phyloP scores from a whole-genome alignment of 2,329 filamentous ascomycete genomes.

The Fusarium xyrophilum region DNA sequence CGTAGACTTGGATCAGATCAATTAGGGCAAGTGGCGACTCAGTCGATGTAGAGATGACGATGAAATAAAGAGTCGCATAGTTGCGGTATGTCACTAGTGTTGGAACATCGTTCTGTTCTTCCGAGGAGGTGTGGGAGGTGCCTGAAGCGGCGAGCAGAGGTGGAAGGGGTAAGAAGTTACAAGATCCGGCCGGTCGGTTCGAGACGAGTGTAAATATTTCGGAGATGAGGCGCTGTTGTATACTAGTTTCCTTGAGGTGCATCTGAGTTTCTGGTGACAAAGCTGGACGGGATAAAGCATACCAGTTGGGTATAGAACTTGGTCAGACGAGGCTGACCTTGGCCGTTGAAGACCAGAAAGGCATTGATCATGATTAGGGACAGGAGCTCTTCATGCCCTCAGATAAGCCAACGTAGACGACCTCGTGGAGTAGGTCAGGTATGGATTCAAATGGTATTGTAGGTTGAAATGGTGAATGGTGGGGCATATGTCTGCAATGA shows the following conservation, averaged over 20 bases:
- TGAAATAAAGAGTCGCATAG: conserved; percentile 98
- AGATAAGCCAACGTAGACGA: conserved; percentile 1
- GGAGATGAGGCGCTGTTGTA: conserved; percentile 94
- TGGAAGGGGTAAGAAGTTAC: conserved; percentile 91
- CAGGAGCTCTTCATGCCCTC: conserved; percentile 31
- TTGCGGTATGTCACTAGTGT: conserved; percentile 97
- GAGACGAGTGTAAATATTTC: conserved; percentile 97
- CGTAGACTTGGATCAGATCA: conserved; percentile 97
- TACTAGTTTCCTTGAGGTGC: conserved; percentile 82
- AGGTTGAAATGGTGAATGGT: conserved; percentile 29
- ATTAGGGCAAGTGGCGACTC: conserved; percentile 95
- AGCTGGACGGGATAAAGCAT: conserved; percentile 14
- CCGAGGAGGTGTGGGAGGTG: conserved; percentile 68
- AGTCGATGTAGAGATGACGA: conserved; percentile 94
- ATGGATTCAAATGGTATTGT: background rate
- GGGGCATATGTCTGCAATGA: conserved; percentile 22
- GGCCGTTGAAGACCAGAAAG: conserved; percentile 98
- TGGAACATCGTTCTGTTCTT: conserved; percentile 84
- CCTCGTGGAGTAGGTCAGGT: background rate
- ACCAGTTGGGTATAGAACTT: conserved; percentile 99
- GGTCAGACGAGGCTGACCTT: conserved; percentile 92
- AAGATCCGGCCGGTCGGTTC: conserved; percentile 87
- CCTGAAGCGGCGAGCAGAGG: conserved; percentile 69
- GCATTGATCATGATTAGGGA: conserved; percentile 86
- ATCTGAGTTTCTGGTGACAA: conserved; percentile 5